A percentile compares a stretch with the other conserved stretches of the same genome.
Evolutionary conservation across 176 grass and related monocot genomes (phyloP).

Genomic region (Hordeum vulgare): DNA sequence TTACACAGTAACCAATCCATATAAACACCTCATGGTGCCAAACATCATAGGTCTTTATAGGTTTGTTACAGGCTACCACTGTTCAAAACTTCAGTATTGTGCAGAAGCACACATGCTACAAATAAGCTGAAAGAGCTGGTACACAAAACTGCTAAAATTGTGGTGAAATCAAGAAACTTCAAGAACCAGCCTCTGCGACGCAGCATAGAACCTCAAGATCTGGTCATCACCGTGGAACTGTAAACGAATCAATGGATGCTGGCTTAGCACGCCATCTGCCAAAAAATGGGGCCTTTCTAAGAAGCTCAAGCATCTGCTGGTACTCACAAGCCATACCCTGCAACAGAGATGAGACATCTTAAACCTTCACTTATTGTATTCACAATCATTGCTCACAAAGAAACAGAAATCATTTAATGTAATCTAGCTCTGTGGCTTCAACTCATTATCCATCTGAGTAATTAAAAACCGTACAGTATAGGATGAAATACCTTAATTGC

Average conservation of each 20-base stretch:
- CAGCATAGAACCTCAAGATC: neutral
- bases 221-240: neutral
- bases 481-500: constrained; percentile 56
- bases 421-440: no score
- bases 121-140: neutral
- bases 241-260: constrained; percentile 33
- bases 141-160: neutral
- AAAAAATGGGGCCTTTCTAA: constrained; percentile 50
- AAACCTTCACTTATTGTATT: neutral
- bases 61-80: neutral
- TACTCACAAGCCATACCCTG: constrained; percentile 59
- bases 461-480: neutral
- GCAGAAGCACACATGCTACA: neutral
- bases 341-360: neutral
- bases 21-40: neutral
- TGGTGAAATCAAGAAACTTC: neutral
- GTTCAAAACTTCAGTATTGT: neutral
- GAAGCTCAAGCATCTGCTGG: constrained; percentile 37
- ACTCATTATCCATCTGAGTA: neutral
- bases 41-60: neutral
- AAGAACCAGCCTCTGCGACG: neutral
- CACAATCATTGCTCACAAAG: neutral
- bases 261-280: constrained; percentile 48
- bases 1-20: neutral
- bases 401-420: neutral